Conservation (phyloP, 805 yeast genomes). For the Candida oleophila region DNA sequence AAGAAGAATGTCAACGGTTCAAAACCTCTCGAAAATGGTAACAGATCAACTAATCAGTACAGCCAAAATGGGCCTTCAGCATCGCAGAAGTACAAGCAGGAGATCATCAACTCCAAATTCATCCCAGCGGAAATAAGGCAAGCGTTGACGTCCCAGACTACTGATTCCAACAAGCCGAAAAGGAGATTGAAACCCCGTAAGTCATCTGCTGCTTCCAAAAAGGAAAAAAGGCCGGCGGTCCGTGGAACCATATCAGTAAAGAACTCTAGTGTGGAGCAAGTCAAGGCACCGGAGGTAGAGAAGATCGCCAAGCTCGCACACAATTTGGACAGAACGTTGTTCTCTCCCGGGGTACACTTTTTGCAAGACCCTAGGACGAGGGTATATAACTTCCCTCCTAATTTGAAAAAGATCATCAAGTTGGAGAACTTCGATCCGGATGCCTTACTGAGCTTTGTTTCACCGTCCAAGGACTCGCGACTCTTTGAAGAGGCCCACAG, state of each 20-base stretch:
- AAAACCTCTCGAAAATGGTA: not conserved
- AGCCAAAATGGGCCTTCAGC: not conserved
- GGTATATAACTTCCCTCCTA: constrained; percentile 66
- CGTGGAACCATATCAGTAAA: not conserved
- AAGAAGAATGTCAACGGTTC: not conserved
- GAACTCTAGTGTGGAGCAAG: not conserved
- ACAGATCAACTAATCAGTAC: not conserved
- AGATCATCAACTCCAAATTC: not conserved
- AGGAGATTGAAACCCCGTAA: not conserved
- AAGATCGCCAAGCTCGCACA: constrained; percentile 61
- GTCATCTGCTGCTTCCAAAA: not conserved
- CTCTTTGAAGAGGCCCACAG: constrained; percentile 49
- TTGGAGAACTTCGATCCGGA: constrained; percentile 67
- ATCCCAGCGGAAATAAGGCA: not conserved
- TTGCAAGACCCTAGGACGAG: constrained; percentile 76
- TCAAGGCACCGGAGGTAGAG: constrained; percentile 15
- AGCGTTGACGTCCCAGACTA: not conserved
- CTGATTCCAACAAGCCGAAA: not conserved
- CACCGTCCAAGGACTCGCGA: constrained; percentile 63
- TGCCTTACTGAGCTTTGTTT: constrained; percentile 53
- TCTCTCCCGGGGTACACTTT: constrained; percentile 79
- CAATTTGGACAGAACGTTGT: constrained; percentile 67
- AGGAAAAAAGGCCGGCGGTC: not conserved
- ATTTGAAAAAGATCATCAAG: constrained; percentile 56
- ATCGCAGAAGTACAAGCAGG: not conserved